These are phyloP conservation scores for Pseudomassariella vexata DNA, from an alignment of 2,329 filamentous ascomycete species.

Conservation along the genomic window DNA sequence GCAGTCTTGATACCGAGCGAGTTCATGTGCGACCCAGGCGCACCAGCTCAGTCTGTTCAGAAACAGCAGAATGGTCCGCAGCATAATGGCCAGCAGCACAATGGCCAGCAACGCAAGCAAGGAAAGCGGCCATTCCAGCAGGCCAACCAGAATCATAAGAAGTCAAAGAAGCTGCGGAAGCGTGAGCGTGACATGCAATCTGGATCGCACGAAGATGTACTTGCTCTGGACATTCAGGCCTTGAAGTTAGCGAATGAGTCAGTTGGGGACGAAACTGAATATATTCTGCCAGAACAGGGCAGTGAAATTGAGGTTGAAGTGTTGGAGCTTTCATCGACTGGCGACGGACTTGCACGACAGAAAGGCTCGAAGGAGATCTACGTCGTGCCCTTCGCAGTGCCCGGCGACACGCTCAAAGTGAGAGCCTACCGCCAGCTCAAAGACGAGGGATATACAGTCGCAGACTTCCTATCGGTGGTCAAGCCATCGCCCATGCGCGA, in stretches of 20 bases:
- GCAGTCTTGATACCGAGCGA: too few relatives aligned
- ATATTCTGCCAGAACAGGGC: slow-evolving; percentile 56
- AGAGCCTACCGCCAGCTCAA: slow-evolving; percentile 71
- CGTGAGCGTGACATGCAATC: slow-evolving; percentile 54
- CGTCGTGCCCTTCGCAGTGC: slow-evolving; percentile 81
- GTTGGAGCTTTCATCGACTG: slow-evolving; percentile 78
- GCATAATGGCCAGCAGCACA: too few relatives aligned
- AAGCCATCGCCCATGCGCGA: slow-evolving; percentile 71
- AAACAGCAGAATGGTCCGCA: too few relatives aligned
- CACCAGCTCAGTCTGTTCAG: too few relatives aligned
- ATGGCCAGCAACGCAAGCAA: slow-evolving; percentile 2
- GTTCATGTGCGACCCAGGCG: too few relatives aligned
- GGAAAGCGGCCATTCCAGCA: slow-evolving; percentile 13
- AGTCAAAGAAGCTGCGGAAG: slow-evolving; percentile 47
- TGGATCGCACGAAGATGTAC: slow-evolving; percentile 61
- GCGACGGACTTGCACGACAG: slow-evolving; percentile 79
- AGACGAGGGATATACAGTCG: slow-evolving; percentile 64
- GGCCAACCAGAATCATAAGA: slow-evolving; percentile 6
- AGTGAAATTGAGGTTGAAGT: slow-evolving; percentile 80
- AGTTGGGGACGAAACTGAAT: slow-evolving; percentile 21
- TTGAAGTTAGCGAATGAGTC: slow-evolving; percentile 40
- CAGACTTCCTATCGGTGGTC: slow-evolving; percentile 76
- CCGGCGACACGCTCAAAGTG: slow-evolving; percentile 74
- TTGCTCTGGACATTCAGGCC: slow-evolving; percentile 56
- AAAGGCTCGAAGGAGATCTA: slow-evolving; percentile 64